Evolutionary conservation across 2,329 filamentous ascomycete genomes (phyloP).

Genomic region (Chaetothyriales sp.): DNA sequence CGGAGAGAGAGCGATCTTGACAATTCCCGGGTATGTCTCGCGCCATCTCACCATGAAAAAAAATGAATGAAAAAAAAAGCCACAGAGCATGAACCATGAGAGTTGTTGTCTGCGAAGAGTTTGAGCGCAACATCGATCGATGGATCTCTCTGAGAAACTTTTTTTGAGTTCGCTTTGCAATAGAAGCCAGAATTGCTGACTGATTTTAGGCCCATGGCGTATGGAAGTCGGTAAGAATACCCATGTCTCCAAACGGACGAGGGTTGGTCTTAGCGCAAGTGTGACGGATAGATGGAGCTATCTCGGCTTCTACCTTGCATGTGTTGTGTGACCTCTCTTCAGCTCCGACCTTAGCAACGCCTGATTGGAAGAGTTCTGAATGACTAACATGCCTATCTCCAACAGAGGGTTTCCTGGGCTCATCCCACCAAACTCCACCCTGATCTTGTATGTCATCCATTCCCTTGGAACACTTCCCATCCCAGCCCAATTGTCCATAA

Average conservation of each 20-base stretch:
- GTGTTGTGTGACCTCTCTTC: neutral
- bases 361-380: neutral
- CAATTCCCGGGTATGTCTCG: conserved; percentile 56
- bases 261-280: neutral
- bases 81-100: neutral
- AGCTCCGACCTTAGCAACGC: neutral
- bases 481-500: neutral
- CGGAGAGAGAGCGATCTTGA: conserved; percentile 77
- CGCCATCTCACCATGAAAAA: neutral
- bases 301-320: neutral
- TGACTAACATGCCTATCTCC: conserved; percentile 3
- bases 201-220: conserved; percentile 19
- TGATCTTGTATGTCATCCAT: conserved; percentile 61
- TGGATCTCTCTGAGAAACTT: neutral
- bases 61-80: neutral
- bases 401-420: conserved; percentile 61
- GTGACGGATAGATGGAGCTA: neutral
- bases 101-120: neutral
- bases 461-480: neutral
- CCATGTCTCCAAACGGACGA: neutral
- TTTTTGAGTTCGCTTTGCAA: neutral
- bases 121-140: neutral
- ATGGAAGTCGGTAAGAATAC: conserved; percentile 27
- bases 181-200: conserved; percentile 2
- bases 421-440: conserved; percentile 60